Percentiles rank a stretch among this genome's conserved stretches.
phyloP scores from a whole-genome alignment of 2,329 filamentous ascomycete species.

The Aspergillus ustus region DNA sequence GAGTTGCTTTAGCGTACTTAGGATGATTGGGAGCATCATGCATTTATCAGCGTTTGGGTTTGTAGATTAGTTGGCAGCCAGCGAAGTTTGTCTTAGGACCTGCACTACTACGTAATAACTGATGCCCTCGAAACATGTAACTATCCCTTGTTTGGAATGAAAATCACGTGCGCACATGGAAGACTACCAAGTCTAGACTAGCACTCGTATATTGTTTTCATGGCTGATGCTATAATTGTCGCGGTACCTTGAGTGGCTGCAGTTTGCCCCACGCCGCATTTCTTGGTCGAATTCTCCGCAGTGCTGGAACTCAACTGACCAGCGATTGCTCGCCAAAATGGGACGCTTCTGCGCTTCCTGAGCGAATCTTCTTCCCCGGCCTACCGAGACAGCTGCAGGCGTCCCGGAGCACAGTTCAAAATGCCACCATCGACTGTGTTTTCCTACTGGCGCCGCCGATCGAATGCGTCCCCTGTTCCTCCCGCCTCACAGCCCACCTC shows the following conservation, averaged over 20 bases:
- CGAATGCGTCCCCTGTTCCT: conserved; percentile 35
- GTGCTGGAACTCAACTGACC: conserved; percentile 7
- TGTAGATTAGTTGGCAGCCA: conserved; percentile 14
- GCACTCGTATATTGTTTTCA: background rate
- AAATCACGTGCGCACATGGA: background rate
- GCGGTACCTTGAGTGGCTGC: conserved; percentile 5
- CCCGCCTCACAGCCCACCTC: conserved; percentile 28
- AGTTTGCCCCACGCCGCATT: conserved; percentile 18
- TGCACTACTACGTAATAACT: no score
- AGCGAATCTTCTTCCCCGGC: conserved; percentile 21
- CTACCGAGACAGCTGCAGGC: conserved; percentile 20
- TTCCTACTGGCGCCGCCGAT: conserved; percentile 46
- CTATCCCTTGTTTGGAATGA: background rate
- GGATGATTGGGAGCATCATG: conserved; percentile 12
- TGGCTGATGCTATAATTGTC: background rate
- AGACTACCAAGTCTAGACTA: background rate
- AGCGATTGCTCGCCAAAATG: conserved; percentile 21
- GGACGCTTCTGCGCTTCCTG: conserved; percentile 19
- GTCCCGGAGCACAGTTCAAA: conserved; percentile 19
- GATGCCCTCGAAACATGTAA: background rate
- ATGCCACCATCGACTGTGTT: conserved; percentile 47
- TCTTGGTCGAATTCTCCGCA: conserved; percentile 13
- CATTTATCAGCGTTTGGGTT: conserved; percentile 6
- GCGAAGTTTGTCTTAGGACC: background rate
- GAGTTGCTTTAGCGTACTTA: conserved; percentile 13